phyloP scores from a whole-genome alignment of 2,329 filamentous ascomycete genomes.

The Nemania diffusa region DNA sequence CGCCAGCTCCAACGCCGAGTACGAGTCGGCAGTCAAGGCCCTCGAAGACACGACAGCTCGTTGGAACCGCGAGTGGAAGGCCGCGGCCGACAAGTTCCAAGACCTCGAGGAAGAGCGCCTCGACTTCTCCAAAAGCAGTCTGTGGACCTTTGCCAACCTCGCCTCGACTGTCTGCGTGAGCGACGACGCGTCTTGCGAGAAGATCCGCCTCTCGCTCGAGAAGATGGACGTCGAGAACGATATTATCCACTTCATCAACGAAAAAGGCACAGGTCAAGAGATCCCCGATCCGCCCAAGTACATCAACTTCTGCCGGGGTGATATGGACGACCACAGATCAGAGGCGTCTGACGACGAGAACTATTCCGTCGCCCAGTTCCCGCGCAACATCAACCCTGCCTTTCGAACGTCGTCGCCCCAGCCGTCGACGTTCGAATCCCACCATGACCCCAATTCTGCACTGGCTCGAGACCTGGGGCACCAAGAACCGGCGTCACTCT shows the following conservation, averaged over 20 bases:
- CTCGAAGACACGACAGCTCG: constrained; percentile 93
- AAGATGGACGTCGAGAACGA: constrained; percentile 98
- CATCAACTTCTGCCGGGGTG: constrained; percentile 97
- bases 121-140: constrained; percentile 96
- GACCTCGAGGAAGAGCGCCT: constrained; percentile 96
- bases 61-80: constrained; percentile 99
- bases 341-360: constrained; percentile 80
- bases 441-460: constrained; percentile 84
- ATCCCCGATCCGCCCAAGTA: constrained; percentile 97
- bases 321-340: constrained; percentile 81
- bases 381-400: constrained; percentile 92
- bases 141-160: constrained; percentile 98
- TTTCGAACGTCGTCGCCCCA: constrained; percentile 97
- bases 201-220: constrained; percentile 91
- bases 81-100: constrained; percentile 98
- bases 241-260: constrained; percentile 87
- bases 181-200: constrained; percentile 96
- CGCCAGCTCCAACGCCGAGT: constrained; percentile 89
- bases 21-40: constrained; percentile 90
- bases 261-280: constrained; percentile 91
- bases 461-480: constrained; percentile 77
- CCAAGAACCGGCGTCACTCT: constrained; percentile 57
- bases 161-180: constrained; percentile 97
- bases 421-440: constrained; percentile 90
- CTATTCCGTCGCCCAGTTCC: constrained; percentile 96